These are phyloP conservation scores for Talaromyces atroroseus DNA, from an alignment of 2,329 filamentous ascomycete species.

Conservation along the genomic window DNA sequence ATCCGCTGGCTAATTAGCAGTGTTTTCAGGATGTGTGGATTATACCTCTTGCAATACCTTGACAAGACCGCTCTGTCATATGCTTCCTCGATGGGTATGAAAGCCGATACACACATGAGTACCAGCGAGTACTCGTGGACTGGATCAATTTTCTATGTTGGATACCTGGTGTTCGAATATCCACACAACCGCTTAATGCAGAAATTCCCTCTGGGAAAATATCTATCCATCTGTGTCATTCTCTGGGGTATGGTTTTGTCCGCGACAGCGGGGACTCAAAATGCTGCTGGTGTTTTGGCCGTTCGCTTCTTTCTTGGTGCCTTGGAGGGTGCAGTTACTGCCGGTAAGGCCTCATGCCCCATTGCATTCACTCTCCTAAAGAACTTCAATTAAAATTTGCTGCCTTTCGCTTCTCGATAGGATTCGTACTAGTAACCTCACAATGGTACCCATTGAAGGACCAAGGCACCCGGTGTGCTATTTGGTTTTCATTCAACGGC, in stretches of 20 bases:
- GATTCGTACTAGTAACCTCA: background rate
- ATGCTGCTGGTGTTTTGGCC: background rate
- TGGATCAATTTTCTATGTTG: slow-evolving; percentile 14
- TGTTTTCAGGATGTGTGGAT: background rate
- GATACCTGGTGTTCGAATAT: slow-evolving; percentile 22
- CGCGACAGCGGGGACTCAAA: background rate
- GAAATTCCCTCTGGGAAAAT: background rate
- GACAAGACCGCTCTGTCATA: slow-evolving; percentile 25
- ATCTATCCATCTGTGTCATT: background rate
- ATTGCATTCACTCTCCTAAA: background rate
- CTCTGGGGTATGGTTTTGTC: background rate
- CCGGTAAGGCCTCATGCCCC: background rate
- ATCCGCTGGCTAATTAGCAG: too few species aligned
- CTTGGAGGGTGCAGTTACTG: background rate
- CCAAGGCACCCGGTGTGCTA: background rate
- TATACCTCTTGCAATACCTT: slow-evolving; percentile 20
- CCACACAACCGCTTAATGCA: slow-evolving; percentile 10
- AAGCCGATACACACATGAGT: slow-evolving; percentile 14
- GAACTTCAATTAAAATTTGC: too few species aligned
- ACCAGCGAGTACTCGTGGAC: slow-evolving; percentile 13
- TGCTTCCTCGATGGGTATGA: slow-evolving; percentile 23
- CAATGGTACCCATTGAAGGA: background rate
- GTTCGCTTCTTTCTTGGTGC: background rate
- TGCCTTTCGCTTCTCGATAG: background rate
- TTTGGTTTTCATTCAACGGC: background rate